Evolutionary conservation across 2,329 filamentous ascomycete species (phyloP).

Genomic region (Daldinia sp.): DNA sequence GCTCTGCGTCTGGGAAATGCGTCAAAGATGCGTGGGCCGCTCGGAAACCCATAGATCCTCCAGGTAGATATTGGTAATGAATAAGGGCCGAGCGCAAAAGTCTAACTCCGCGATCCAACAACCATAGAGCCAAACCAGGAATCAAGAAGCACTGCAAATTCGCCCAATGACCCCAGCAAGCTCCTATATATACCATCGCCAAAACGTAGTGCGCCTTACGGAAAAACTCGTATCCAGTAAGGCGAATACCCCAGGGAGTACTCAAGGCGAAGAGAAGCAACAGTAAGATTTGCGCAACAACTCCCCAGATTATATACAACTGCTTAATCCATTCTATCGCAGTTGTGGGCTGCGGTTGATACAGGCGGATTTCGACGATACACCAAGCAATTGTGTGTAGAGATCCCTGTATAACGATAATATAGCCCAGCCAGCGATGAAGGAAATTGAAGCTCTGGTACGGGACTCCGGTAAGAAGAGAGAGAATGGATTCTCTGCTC

Average conservation of each 20-base stretch:
- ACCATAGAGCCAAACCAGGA: conserved; percentile 73
- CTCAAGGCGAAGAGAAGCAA: conserved; percentile 71
- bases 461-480: conserved; percentile 76
- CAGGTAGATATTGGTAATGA: conserved; percentile 67
- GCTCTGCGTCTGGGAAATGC: conserved; percentile 66
- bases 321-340: conserved; percentile 70
- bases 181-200: conserved; percentile 79
- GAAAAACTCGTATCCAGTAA: conserved; percentile 83
- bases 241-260: conserved; percentile 67
- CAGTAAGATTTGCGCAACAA: conserved; percentile 75
- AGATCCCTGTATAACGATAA: conserved; percentile 75
- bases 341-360: conserved; percentile 76
- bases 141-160: conserved; percentile 76
- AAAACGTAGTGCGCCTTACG: conserved; percentile 79
- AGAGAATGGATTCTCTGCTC: conserved; percentile 77
- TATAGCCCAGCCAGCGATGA: conserved; percentile 79
- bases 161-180: conserved; percentile 81
- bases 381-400: conserved; percentile 80
- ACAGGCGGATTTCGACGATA: conserved; percentile 73
- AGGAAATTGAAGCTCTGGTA: conserved; percentile 84
- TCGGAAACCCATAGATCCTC: conserved; percentile 64
- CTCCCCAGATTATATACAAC: conserved; percentile 78
- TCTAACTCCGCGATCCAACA: conserved; percentile 71
- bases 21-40: conserved; percentile 63
- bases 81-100: conserved; percentile 69